Conservation (phyloP, 352 stramenopile species). For the Phytopythium helicoides region DNA sequence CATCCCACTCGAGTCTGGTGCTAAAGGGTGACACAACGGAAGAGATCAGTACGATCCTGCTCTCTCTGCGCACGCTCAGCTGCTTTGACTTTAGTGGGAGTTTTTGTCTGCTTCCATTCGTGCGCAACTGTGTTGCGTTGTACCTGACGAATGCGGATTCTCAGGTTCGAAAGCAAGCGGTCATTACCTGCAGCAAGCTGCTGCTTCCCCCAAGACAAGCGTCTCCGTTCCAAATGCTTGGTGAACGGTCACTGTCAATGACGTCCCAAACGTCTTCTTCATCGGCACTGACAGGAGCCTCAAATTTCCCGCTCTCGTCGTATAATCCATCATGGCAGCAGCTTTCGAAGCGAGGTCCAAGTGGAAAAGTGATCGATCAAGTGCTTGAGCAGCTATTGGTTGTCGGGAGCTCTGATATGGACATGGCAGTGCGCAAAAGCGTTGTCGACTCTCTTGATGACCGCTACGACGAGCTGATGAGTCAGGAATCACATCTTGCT, state of each 20-base stretch:
- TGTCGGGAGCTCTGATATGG: constrained; percentile 92
- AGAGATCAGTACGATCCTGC: constrained; percentile 77
- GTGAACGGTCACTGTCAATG: constrained; percentile 12
- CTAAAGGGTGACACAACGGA: constrained; percentile 80
- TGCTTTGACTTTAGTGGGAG: constrained; percentile 92
- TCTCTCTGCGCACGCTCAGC: constrained; percentile 93
- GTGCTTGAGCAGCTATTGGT: constrained; percentile 91
- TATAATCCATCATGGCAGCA: constrained; percentile 37
- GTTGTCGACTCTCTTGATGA: constrained; percentile 93
- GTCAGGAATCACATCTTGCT: constrained; percentile 90
- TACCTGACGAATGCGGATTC: constrained; percentile 92
- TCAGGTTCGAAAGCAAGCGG: constrained; percentile 90
- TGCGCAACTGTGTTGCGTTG: constrained; percentile 91
- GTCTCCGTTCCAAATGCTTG: constrained; percentile 13
- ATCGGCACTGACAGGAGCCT: constrained; percentile 3
- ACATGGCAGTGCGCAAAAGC: constrained; percentile 88
- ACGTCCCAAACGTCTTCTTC: constrained; percentile 6
- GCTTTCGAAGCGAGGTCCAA: constrained; percentile 79
- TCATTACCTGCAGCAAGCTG: constrained; percentile 80
- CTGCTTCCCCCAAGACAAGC: constrained; percentile 36
- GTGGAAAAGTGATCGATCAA: constrained; percentile 91
- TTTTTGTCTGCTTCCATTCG: constrained; percentile 95
- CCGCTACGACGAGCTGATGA: constrained; percentile 93
- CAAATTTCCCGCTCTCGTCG: background rate
- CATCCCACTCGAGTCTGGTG: constrained; percentile 24